Base-by-base conservation (phyloP, 106 monocot species). In the Agapanthus africanus region DNA sequence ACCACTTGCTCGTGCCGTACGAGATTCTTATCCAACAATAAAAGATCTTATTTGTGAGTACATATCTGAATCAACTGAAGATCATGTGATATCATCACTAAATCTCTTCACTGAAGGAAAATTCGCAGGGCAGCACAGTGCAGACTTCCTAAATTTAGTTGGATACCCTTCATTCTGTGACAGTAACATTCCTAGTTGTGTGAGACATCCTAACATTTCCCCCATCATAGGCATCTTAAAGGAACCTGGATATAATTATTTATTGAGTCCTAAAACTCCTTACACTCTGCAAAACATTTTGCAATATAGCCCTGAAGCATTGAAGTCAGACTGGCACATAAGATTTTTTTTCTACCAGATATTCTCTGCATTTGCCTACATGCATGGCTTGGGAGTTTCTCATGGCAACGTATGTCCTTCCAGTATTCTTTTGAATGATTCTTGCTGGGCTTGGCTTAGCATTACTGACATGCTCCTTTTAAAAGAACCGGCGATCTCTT, bases 151-250 rank as follows among this genome's bases (percentile, higher is more conserved):
- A 23, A 87, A 65, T 64, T 74, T 87, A 78, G 70, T 85, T 71
- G 91, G 89, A 40, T 77, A 82, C 23, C 79, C 80, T 54, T 59
- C 75, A 60, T 87, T 82, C 51, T n/a, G 63, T 65, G 86, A 69
- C 13, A 72, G 28, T n/a, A 31, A 39, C 37, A 8, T 40, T 65
- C 54, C 84, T 49, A 39, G 52, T 63, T 49, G 69, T 78, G 77
- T 88, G 23, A 87, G 97, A 68, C 97, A 97, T 75, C 92, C 97
- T 76, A 97, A 90, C 63, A 81, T 92, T 40, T 70, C 64, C 39
- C 91, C 97, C 18, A 10, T 89, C 37, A 68, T 97, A 67, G 86
- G 80, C 36, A n/a, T 89, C 74, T 33, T 97, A 23, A 77, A 73
- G 65, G 32, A 80, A 74, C 30, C 70, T 70, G 56, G 34, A 28